phyloP scores from a whole-genome alignment of 352 stramenopile species.

The Globisporangium echinulatum region DNA sequence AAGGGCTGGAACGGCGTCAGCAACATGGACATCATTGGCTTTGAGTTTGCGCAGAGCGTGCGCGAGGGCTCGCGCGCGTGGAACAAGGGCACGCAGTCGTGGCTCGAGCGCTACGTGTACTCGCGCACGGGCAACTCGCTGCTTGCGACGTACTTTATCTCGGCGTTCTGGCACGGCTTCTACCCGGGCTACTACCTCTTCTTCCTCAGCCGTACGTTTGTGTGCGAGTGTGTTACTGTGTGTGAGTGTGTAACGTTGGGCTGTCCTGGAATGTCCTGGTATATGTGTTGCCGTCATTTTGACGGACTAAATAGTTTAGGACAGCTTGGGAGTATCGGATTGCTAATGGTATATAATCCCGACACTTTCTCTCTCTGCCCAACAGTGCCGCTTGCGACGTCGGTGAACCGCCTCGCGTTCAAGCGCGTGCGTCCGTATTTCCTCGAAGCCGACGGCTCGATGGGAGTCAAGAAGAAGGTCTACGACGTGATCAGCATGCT shows the following conservation, averaged over 20 bases:
- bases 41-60: slow-evolving; percentile 92
- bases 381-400: slow-evolving; percentile 48
- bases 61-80: slow-evolving; percentile 85
- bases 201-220: slow-evolving; percentile 77
- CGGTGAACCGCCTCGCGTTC: slow-evolving; percentile 60
- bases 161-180: slow-evolving; percentile 96
- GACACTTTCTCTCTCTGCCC: background rate
- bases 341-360: background rate
- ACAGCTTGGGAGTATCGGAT: no score
- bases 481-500: slow-evolving; percentile 55
- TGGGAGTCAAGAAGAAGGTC: slow-evolving; percentile 41
- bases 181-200: slow-evolving; percentile 97
- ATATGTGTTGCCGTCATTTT: no score
- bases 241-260: background rate
- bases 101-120: slow-evolving; percentile 95
- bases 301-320: background rate
- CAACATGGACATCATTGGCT: slow-evolving; percentile 96
- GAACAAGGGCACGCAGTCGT: slow-evolving; percentile 97
- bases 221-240: background rate
- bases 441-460: slow-evolving; percentile 47
- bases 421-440: slow-evolving; percentile 65
- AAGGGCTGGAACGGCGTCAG: slow-evolving; percentile 92
- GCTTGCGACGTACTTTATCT: slow-evolving; percentile 89
- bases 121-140: slow-evolving; percentile 89
- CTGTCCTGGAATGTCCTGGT: no score